Evolutionary conservation across 177 flowering plant species (phyloP).

Genomic region (Tripterygium wilfordii): DNA sequence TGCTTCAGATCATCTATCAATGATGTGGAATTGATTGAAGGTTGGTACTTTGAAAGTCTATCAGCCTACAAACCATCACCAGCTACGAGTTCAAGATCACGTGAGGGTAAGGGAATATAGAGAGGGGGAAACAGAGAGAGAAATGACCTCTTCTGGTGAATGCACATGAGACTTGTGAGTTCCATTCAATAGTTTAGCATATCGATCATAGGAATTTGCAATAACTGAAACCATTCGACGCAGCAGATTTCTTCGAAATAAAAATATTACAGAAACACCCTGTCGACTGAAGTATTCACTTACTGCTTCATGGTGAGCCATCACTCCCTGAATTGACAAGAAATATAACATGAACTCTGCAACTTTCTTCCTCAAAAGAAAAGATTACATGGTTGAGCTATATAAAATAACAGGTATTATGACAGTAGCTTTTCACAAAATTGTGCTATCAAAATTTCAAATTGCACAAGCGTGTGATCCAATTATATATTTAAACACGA

Average conservation of each 20-base stretch:
- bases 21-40: conserved; percentile 40
- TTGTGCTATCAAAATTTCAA: too few species aligned
- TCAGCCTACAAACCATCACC: conserved; percentile 37
- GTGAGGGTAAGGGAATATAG: background rate
- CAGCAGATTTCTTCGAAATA: conserved; percentile 71
- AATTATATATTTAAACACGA: too few species aligned
- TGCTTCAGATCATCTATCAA: conserved; percentile 38
- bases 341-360: conserved; percentile 3
- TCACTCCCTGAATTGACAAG: conserved; percentile 71
- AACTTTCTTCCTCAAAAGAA: background rate
- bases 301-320: conserved; percentile 66
- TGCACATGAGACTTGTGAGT: conserved; percentile 95
- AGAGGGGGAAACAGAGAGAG: conserved; percentile 8
- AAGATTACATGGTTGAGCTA: background rate
- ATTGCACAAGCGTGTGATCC: too few species aligned
- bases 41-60: conserved; percentile 51
- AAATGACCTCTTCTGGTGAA: conserved; percentile 63
- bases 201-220: conserved; percentile 77
- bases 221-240: conserved; percentile 83
- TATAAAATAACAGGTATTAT: too few species aligned
- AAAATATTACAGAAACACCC: conserved; percentile 75
- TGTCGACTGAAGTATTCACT: conserved; percentile 60
- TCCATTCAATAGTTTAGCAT: conserved; percentile 73
- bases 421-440: too few species aligned
- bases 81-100: conserved; percentile 1